Base-by-base conservation (phyloP, 768 basidiomycete species). In the Naematelia encephala region DNA sequence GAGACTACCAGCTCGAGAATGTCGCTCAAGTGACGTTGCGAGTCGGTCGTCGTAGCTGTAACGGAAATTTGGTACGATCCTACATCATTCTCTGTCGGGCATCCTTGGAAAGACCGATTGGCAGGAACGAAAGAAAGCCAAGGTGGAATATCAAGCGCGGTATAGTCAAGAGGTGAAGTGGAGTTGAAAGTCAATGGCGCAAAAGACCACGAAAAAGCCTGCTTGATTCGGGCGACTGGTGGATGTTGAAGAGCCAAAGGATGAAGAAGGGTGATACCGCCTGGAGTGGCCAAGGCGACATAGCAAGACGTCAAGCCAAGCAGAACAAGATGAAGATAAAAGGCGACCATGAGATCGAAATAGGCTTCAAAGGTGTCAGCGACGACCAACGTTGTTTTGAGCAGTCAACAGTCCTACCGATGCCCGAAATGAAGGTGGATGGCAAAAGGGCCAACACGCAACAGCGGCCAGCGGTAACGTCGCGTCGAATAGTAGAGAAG, bases 61-160 rank as follows among this genome's bases (percentile, higher is more conserved):
- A 94, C 80, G 39, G 54, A 46, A 30, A 69, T 53, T 75, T 75
- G 1, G 80, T 82, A 57, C 80, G 80, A 42, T 30, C 87, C 89
- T 65, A 85, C 81, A 72, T 91, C 88, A 21, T 75, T 61, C 4
- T 77, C 56, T 4, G 81, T 68, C 10, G 91, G 90, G 0, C 79
- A 84, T 14, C 92, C 92, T 48, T 76, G 71, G 57, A 96, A 85
- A 1, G 84, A 86, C 39, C 77, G 77, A 0, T 82, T 81, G 3
- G 64, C 50, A 21, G 83, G 74, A 73, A 91, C 82, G 70, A 94
- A 92, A 3, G 80, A 72, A 54, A 90, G 81, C 91, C 91, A 97
- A 2, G 70, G 51, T 4, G 91, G 90, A 16, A 91, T 79, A 30
- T 78, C 66, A 14, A 81, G 80, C 0, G 82, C 82, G 2, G 84